Base-by-base conservation (phyloP, 192 early-diverging fungal genomes). In the Dimargaris cristalligena region DNA sequence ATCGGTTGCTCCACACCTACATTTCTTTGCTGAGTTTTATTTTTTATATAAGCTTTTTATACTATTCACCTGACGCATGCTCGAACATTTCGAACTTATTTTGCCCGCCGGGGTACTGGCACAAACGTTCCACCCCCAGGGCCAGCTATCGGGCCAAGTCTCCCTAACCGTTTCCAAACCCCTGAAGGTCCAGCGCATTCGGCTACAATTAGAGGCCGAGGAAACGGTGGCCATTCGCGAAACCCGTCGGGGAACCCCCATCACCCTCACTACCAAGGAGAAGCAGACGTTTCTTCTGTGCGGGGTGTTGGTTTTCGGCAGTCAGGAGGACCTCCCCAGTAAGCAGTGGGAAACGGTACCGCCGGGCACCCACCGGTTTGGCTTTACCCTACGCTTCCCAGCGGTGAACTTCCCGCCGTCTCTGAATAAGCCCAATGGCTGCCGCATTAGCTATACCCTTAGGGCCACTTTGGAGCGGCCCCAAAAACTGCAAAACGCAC, bases 331-430 rank as follows among this genome's bases (percentile, higher is more conserved):
- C 20, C 18, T n/a, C 18, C 34, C 55, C 55, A 57, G 55, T n/a
- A 31, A 34, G 10, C 14, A 34, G 6, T 57, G 55, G 55, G 55
- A 57, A 14, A n/a, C n/a, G 14, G 38, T 57, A 9, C 55, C 55
- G 35, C 55, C 55, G 32, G 55, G 55, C n/a, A 57, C 55, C 55
- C 55, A 57, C 35, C 55, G 33, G 33, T 57, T 57, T 25, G 28
- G 32, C n/a, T 57, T 57, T n/a, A 30, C 26, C 16, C 33, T 57
- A n/a, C 16, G 18, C n/a, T 57, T 57, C 28, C 55, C 55, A 3
- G 55, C 18, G 33, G 55, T 57, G 6, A 57, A 57, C 23, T 57
- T 25, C 35, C 55, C 55, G 35, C 55, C 55, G 20, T 38, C n/a
- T 26, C 34, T 57, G 6, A 26, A 57, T 34, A 16, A 26, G 13